phyloP scores from a whole-genome alignment of 2,329 filamentous ascomycete genomes.

The Chaetomium strumarium region DNA sequence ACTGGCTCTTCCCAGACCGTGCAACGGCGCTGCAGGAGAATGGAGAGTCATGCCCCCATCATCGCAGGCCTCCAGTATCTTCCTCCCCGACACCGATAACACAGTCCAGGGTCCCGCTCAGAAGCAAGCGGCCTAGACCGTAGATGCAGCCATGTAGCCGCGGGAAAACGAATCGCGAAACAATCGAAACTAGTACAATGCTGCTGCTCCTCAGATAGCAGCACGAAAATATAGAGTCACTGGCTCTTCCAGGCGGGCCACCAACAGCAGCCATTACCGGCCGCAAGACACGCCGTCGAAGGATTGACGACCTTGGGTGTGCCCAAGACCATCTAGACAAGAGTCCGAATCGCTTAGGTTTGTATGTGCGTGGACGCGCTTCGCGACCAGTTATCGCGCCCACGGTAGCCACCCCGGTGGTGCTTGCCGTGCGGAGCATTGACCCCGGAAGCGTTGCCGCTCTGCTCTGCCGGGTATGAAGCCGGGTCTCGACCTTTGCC shows the following conservation, averaged over 20 bases:
- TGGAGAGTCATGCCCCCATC: not conserved
- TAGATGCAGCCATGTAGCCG: not conserved
- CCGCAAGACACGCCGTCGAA: not conserved
- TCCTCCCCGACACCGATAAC: not conserved
- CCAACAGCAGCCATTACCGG: no score
- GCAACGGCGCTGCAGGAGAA: not conserved
- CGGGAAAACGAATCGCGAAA: constrained; percentile 1
- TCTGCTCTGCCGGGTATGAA: constrained; percentile 27
- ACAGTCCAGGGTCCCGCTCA: not conserved
- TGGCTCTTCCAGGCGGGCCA: no score
- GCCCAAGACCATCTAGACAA: not conserved
- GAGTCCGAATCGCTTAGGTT: constrained; percentile 16
- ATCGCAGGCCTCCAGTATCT: not conserved
- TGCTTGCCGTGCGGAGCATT: constrained; percentile 26
- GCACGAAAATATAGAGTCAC: constrained; percentile 6
- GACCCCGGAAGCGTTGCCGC: constrained; percentile 18
- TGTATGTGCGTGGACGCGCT: constrained; percentile 22
- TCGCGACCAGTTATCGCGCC: constrained; percentile 39
- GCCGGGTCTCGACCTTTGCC: constrained; percentile 25
- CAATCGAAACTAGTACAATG: constrained; percentile 8
- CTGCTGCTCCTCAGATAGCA: constrained; percentile 1
- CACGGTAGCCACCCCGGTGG: constrained; percentile 37
- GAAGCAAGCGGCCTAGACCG: constrained; percentile 1
- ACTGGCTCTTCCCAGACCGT: not conserved
- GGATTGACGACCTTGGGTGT: not conserved